Evolutionary conservation across 2,329 filamentous ascomycete genomes (phyloP), one percentile per base, ranked within the genome.

Genomic region (Phaeoacremonium minimum): DNA sequence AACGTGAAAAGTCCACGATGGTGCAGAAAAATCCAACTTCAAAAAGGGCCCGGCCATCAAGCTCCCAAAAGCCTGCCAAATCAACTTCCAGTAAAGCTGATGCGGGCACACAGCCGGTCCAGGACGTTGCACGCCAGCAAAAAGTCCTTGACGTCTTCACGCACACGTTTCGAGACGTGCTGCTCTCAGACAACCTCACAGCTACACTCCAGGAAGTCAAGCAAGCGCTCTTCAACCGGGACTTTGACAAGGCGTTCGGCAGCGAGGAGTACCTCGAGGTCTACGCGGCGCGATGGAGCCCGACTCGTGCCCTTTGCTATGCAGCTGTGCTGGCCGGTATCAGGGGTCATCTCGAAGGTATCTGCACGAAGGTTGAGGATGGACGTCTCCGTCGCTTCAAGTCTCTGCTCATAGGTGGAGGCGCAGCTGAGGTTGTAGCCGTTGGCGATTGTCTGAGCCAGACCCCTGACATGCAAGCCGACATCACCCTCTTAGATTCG

Each of bases 241-340:
- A 97, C 57, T 97, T 97, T 61, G 71, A 72, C 11, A 65, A 69
- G 13, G 91, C 91, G 0, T 98, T 97, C 63, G 80, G 80, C 1
- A 71, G 71, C 31, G 71, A 78, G 37, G 78, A 84, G 30, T 76
- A 83, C 49, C 72, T 96, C 14, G 78, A 85, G 42, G 86, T 85
- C 8, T 98, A 98, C 66, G 87, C 88, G 7, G 77, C 87, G 36
- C 70, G 93, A 49, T 98, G 91, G 90, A 95, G 89, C 60, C 87
- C 91, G 2, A 85, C 85, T 35, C 73, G 93, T 36, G 85, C 89
- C 1, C 64, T 97, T 35, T 87, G 83, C 44, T 97, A 97, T 61
- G 69, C 79, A n/a, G 54, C 63, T 4, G 61, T 81, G n/a, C 57
- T 83, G 26, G 41, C 58, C 33, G 52, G 51, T 7, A 52, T 77